phyloP scores from a whole-genome alignment of 805 yeast genomes.

The Candida caryicola region DNA sequence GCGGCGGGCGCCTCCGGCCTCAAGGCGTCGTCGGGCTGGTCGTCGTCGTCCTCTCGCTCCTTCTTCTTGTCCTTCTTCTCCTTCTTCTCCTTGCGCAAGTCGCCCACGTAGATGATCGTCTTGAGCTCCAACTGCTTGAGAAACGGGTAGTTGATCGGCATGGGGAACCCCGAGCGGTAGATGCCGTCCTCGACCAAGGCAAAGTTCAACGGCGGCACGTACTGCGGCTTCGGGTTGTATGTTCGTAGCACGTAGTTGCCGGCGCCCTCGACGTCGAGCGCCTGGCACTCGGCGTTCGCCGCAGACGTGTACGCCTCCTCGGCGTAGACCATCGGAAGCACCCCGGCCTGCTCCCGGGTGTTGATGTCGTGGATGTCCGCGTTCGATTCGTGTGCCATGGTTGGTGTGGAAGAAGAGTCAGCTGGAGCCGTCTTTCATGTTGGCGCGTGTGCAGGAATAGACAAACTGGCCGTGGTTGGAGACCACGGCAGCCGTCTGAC shows the following conservation, averaged over 20 bases:
- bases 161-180: constrained; percentile 92
- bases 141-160: constrained; percentile 80
- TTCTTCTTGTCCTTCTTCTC: constrained; percentile 14
- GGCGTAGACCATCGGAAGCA: no score
- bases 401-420: no score
- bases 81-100: constrained; percentile 38
- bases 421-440: no score
- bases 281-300: no score
- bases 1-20: constrained; percentile 9
- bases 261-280: no score
- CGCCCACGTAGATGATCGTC: constrained; percentile 83
- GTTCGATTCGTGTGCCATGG: no score
- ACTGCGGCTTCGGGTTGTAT: constrained; percentile 17
- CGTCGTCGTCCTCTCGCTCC: constrained; percentile 18
- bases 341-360: no score
- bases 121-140: constrained; percentile 63
- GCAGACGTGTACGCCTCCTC: no score
- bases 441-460: no score
- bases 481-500: no score
- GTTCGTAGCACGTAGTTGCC: constrained; percentile 2
- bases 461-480: no score
- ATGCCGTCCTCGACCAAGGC: constrained; percentile 83
- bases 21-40: constrained; percentile 13
- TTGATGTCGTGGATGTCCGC: no score
- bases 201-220: constrained; percentile 90